Conservation (phyloP, 139 green algal genomes). For the Chlorella sorokiniana region DNA sequence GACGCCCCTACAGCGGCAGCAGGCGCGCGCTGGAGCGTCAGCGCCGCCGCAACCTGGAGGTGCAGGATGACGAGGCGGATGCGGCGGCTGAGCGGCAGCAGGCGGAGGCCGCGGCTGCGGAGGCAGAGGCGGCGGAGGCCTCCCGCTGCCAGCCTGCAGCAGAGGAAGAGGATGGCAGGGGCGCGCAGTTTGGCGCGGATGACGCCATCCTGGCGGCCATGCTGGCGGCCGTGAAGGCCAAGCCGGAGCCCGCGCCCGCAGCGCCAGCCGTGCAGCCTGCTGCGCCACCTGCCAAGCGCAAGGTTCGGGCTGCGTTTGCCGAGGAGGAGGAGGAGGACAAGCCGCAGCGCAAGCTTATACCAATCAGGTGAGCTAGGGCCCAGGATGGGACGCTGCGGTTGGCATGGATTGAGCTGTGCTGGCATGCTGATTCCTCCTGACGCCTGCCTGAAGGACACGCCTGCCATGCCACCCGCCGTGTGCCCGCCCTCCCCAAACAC, state of each 20-base stretch:
- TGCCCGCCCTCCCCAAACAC: not conserved
- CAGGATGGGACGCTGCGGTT: slow-evolving; percentile 20
- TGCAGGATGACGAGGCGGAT: slow-evolving; percentile 52
- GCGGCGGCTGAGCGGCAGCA: slow-evolving; percentile 38
- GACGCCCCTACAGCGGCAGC: slow-evolving; percentile 47
- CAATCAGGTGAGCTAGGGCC: slow-evolving; percentile 13
- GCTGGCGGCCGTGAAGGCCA: slow-evolving; percentile 51
- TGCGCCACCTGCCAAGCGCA: slow-evolving; percentile 19
- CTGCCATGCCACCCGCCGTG: too few species aligned
- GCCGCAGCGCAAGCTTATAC: slow-evolving; percentile 66
- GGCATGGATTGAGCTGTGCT: not conserved
- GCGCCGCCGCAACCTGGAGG: slow-evolving; percentile 56
- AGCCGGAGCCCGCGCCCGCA: not conserved
- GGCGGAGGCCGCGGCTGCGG: slow-evolving; percentile 2
- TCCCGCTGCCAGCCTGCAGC: not conserved
- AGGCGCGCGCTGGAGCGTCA: slow-evolving; percentile 52
- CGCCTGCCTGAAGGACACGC: too few species aligned
- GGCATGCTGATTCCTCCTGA: too few species aligned
- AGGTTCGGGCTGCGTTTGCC: slow-evolving; percentile 54
- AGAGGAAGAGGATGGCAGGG: not conserved
- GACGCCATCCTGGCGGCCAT: slow-evolving; percentile 73
- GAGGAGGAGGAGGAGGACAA: slow-evolving; percentile 77
- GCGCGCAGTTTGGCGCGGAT: slow-evolving; percentile 44
- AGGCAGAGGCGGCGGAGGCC: not conserved
- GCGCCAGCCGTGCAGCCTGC: not conserved